A percentile compares a stretch with the other conserved stretches of the same genome.
Evolutionary conservation across 202 grass and related monocot genomes (phyloP).

Genomic region (Panicum hallii): DNA sequence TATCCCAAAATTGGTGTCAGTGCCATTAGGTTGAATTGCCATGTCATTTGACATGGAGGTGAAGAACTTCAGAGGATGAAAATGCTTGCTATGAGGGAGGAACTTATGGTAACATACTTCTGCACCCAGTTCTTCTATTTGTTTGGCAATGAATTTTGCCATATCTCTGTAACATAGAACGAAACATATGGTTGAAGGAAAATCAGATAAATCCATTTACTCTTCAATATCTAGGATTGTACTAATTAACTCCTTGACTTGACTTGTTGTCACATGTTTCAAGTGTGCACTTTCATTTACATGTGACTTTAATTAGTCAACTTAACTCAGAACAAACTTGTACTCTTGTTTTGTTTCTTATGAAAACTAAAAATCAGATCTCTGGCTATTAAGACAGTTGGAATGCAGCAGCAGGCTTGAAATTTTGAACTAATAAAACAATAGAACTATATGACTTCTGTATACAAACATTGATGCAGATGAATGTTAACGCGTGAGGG

Average conservation of each 20-base stretch:
- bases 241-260: not conserved
- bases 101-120: constrained; percentile 92
- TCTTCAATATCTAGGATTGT: not conserved
- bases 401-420: constrained; percentile 26
- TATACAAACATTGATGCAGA: constrained; percentile 20
- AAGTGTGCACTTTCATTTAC: constrained; percentile 21
- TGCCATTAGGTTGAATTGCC: constrained; percentile 52
- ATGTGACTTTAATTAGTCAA: constrained; percentile 1
- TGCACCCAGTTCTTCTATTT: constrained; percentile 75
- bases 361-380: constrained; percentile 1
- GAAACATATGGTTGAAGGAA: not conserved
- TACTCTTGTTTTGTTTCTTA: not conserved
- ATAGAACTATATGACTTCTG: not conserved
- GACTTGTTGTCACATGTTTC: not conserved
- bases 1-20: constrained; percentile 53
- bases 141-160: constrained; percentile 62
- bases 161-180: constrained; percentile 62
- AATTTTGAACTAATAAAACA: not conserved
- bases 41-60: constrained; percentile 58
- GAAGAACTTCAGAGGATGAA: constrained; percentile 85
- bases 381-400: not conserved
- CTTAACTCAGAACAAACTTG: not conserved
- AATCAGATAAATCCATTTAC: constrained; percentile 31
- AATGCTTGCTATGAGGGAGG: constrained; percentile 57
- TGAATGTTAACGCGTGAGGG: not conserved